Evolutionary conservation across 805 yeast genomes (phyloP).

Genomic region (Kodamaea neixiangensis): DNA sequence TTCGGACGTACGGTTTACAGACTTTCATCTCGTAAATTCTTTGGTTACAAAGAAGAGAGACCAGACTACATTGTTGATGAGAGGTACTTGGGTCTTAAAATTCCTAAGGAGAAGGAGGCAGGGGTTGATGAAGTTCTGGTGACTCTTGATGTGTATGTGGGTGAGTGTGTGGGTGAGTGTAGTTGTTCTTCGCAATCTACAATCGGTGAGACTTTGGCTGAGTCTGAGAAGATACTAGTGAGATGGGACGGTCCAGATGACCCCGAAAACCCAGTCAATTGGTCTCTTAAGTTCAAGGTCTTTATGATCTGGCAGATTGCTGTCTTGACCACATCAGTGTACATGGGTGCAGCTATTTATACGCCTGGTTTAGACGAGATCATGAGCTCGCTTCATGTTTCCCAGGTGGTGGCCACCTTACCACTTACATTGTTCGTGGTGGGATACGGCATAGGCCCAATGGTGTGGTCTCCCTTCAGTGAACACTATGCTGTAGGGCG

Average conservation of each 20-base stretch:
- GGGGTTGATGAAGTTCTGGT: background rate
- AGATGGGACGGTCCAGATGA: constrained; percentile 48
- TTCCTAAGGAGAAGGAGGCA: background rate
- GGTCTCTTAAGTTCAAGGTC: constrained; percentile 47
- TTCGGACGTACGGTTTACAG: constrained; percentile 28
- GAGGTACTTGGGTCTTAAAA: constrained; percentile 21
- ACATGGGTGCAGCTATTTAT: constrained; percentile 59
- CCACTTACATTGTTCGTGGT: constrained; percentile 57
- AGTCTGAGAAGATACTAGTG: constrained; percentile 16
- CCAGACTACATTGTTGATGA: constrained; percentile 33
- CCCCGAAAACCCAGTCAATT: constrained; percentile 57
- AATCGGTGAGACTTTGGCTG: background rate
- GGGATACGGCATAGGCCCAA: constrained; percentile 64
- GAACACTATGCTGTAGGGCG: constrained; percentile 58
- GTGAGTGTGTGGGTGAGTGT: background rate
- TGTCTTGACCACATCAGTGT: constrained; percentile 49
- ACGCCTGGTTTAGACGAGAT: constrained; percentile 52
- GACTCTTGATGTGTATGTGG: background rate
- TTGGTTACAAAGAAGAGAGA: constrained; percentile 28
- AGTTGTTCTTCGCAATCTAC: background rate
- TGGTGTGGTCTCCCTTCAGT: constrained; percentile 58
- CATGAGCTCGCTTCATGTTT: constrained; percentile 46
- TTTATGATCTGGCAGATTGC: constrained; percentile 42
- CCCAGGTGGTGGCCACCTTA: constrained; percentile 46
- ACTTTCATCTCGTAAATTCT: constrained; percentile 24